phyloP scores from a whole-genome alignment of 148 eudicot species.

The Vaccinium darrowii region DNA sequence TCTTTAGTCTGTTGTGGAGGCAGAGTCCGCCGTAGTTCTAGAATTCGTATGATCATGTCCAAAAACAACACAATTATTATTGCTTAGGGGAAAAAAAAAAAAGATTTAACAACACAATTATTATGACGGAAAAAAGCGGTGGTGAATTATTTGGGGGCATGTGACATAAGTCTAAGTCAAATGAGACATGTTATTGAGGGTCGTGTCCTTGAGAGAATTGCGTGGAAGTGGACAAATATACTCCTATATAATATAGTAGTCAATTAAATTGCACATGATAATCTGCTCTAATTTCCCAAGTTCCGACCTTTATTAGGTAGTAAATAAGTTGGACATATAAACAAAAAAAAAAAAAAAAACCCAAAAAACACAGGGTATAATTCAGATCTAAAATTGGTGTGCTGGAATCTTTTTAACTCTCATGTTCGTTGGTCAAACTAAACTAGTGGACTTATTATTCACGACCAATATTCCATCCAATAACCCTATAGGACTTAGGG shows the following conservation, averaged over 20 bases:
- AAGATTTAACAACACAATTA: conserved; percentile 18
- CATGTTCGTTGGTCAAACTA: too few relatives aligned
- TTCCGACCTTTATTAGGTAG: conserved; percentile 7
- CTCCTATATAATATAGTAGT: background rate
- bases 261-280: conserved; percentile 32
- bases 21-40: too few relatives aligned
- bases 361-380: background rate
- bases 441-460: too few relatives aligned
- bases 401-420: background rate
- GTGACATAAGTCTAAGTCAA: conserved; percentile 38
- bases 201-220: conserved; percentile 14
- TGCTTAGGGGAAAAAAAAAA: too few relatives aligned
- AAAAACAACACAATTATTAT: too few relatives aligned
- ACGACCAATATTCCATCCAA: too few relatives aligned
- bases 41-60: too few relatives aligned
- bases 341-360: too few relatives aligned
- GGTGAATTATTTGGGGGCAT: conserved; percentile 33
- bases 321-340: background rate
- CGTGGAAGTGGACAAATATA: conserved; percentile 4
- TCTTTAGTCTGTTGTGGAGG: too few relatives aligned
- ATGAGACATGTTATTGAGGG: conserved; percentile 36
- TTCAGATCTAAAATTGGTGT: conserved; percentile 12
- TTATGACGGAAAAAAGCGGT: background rate
- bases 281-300: conserved; percentile 24
- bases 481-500: too few relatives aligned